A percentile compares a stretch with the other conserved stretches of the same genome.
These are phyloP conservation scores for Fusarium continuum DNA, from an alignment of 2,329 filamentous ascomycete species.

Conservation along the genomic window DNA sequence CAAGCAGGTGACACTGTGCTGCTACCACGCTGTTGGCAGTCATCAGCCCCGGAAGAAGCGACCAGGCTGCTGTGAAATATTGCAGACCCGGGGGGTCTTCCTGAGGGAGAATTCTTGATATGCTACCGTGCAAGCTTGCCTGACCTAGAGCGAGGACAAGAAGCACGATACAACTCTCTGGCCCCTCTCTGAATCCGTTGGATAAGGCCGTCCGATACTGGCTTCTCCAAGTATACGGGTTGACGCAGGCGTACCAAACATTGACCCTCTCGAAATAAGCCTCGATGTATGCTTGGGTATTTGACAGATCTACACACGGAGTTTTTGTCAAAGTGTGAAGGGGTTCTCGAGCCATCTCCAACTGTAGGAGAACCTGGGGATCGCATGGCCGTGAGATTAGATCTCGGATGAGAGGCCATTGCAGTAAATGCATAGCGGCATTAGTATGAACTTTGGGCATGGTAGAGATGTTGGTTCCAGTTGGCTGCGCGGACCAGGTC, in stretches of 20 bases:
- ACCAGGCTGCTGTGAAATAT: slow-evolving; percentile 85
- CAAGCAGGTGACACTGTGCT: slow-evolving; percentile 82
- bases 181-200: slow-evolving; percentile 79
- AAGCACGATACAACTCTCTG: slow-evolving; percentile 83
- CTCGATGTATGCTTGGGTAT: slow-evolving; percentile 77
- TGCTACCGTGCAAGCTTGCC: slow-evolving; percentile 78
- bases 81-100: slow-evolving; percentile 79
- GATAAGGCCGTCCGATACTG: slow-evolving; percentile 80
- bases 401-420: slow-evolving; percentile 83
- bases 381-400: slow-evolving; percentile 81
- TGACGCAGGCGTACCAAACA: slow-evolving; percentile 86
- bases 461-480: slow-evolving; percentile 75
- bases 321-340: slow-evolving; percentile 72
- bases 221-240: slow-evolving; percentile 80
- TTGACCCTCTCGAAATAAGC: slow-evolving; percentile 85
- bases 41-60: slow-evolving; percentile 79
- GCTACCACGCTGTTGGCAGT: slow-evolving; percentile 80
- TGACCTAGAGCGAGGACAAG: slow-evolving; percentile 81
- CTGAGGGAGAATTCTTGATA: slow-evolving; percentile 73
- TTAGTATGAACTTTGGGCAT: slow-evolving; percentile 89
- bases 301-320: slow-evolving; percentile 75
- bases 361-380: slow-evolving; percentile 80
- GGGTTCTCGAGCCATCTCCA: slow-evolving; percentile 83
- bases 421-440: slow-evolving; percentile 78
- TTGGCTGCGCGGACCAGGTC: slow-evolving; percentile 70